These are phyloP conservation scores for Xylariaceae sp. DNA, from an alignment of 2,329 filamentous ascomycete genomes.

Conservation along the genomic window DNA sequence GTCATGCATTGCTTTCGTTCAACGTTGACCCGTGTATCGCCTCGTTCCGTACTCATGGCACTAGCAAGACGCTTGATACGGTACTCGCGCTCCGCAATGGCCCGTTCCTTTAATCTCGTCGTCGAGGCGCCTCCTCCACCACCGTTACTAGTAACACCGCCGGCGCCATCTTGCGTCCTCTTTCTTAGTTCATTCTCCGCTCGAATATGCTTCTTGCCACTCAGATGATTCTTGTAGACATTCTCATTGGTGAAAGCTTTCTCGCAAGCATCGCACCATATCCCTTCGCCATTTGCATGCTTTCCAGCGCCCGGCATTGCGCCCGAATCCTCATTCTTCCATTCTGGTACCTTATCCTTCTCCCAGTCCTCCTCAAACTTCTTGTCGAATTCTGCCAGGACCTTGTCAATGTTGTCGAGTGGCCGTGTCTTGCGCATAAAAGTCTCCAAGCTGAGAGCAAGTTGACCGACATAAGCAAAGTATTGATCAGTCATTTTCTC, in stretches of 20 bases:
- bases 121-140: conserved; percentile 36
- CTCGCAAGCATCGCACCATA: conserved; percentile 89
- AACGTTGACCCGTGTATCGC: conserved; percentile 88
- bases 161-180: conserved; percentile 39
- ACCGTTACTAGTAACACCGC: conserved; percentile 29
- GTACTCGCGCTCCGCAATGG: conserved; percentile 83
- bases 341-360: conserved; percentile 72
- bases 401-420: conserved; percentile 76
- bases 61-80: conserved; percentile 74
- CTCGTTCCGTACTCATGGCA: conserved; percentile 79
- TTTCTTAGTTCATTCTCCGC: conserved; percentile 64
- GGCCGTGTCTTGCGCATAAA: conserved; percentile 84
- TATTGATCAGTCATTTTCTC: conserved; percentile 93
- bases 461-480: conserved; percentile 77
- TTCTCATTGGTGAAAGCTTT: conserved; percentile 96
- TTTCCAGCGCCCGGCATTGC: conserved; percentile 36
- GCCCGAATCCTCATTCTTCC: conserved; percentile 56
- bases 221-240: conserved; percentile 85
- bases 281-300: conserved; percentile 53
- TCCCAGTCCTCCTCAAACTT: conserved; percentile 85
- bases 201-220: conserved; percentile 88
- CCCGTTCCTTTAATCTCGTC: conserved; percentile 75
- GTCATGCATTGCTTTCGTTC: conserved; percentile 98
- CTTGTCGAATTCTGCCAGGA: conserved; percentile 70
- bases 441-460: conserved; percentile 78